Conservation (phyloP, 2,329 filamentous ascomycete species). For the Domatiomyces globalis region DNA sequence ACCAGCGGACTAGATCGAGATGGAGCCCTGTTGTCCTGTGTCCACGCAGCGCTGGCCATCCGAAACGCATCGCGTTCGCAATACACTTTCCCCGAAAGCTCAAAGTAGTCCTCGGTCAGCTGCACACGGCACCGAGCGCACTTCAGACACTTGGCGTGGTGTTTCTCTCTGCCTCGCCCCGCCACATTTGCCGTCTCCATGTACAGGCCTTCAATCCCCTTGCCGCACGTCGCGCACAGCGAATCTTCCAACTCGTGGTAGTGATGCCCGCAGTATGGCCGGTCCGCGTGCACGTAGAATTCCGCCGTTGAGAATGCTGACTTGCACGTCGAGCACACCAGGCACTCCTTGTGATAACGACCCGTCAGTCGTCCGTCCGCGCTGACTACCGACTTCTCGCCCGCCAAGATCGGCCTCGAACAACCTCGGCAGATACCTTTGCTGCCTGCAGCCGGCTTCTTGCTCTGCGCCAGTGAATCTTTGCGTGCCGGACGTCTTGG, state of each 20-base stretch:
- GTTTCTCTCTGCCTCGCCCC: conserved; percentile 44
- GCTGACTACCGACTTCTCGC: conserved; percentile 71
- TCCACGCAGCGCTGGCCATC: conserved; percentile 7
- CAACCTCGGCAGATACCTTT: conserved; percentile 78
- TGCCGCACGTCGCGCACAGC: conserved; percentile 63
- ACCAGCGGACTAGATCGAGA: conserved; percentile 17
- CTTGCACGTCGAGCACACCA: conserved; percentile 74
- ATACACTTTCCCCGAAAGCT: conserved; percentile 64
- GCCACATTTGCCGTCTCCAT: conserved; percentile 56
- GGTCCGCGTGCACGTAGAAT: conserved; percentile 81
- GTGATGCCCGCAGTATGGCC: conserved; percentile 79
- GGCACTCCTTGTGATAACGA: conserved; percentile 88
- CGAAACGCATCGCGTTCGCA: conserved; percentile 76
- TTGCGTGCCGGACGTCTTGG: neutral
- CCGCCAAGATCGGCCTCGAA: conserved; percentile 56
- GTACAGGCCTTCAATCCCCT: conserved; percentile 87
- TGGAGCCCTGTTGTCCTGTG: conserved; percentile 15
- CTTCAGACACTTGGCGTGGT: conserved; percentile 74
- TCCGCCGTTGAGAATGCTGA: conserved; percentile 72
- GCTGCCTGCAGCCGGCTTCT: conserved; percentile 20
- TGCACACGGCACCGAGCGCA: conserved; percentile 60
- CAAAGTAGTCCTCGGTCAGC: conserved; percentile 76
- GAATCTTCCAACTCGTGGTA: conserved; percentile 87
- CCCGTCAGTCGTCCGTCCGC: conserved; percentile 84
- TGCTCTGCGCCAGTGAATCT: conserved; percentile 3